phyloP scores from a whole-genome alignment of 2,329 filamentous ascomycete species.

The Fusarium fujikuroi region DNA sequence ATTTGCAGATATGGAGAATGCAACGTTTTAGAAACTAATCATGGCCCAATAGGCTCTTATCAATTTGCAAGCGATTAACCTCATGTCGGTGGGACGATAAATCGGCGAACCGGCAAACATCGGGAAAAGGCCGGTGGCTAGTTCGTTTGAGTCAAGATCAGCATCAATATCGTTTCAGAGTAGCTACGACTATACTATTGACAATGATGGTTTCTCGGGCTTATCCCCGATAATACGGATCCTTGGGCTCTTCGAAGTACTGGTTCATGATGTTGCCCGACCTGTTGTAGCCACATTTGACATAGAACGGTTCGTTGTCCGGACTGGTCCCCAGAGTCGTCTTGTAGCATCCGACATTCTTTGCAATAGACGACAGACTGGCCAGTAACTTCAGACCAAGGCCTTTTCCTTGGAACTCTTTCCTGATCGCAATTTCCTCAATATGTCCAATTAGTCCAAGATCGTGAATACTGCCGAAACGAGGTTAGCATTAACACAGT shows the following conservation, averaged over 20 bases:
- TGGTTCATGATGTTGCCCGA: conserved; percentile 2
- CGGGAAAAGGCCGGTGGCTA: neutral
- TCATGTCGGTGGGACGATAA: neutral
- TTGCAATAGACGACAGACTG: neutral
- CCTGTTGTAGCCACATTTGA: neutral
- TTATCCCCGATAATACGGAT: neutral
- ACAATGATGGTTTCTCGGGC: neutral
- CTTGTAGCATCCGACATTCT: neutral
- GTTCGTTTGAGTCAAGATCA: neutral
- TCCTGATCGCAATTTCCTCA: neutral
- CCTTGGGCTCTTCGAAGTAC: neutral
- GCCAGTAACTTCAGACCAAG: neutral
- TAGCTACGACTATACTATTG: no score
- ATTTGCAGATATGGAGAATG: neutral
- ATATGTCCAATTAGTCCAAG: neutral
- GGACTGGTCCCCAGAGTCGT: neutral
- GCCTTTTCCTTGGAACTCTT: neutral
- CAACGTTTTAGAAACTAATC: neutral
- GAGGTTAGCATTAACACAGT: neutral
- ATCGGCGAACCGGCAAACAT: neutral
- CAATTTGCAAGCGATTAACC: neutral
- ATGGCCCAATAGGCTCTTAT: neutral
- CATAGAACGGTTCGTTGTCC: neutral
- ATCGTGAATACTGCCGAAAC: neutral
- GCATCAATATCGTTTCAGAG: neutral